phyloP scores from a whole-genome alignment of 331 rosid species.

The Acacia pycnantha region DNA sequence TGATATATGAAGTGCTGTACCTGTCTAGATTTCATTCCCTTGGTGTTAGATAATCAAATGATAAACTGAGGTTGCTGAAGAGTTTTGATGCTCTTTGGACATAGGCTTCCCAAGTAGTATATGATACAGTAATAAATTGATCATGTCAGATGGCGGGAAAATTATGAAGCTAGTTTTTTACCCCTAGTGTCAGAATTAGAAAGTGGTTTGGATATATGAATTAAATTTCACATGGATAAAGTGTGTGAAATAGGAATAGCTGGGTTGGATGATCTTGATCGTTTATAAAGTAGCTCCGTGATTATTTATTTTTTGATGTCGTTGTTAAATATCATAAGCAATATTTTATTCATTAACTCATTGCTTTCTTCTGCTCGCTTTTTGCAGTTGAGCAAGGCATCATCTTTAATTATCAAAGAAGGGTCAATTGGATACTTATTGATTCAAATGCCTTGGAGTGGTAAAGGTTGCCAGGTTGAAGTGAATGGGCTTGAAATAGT shows the following conservation, averaged over 20 bases:
- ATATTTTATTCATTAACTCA: background rate
- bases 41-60: background rate
- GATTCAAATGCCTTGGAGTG: slow-evolving; percentile 90
- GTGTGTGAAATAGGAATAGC: slow-evolving; percentile 3
- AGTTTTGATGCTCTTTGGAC: slow-evolving; percentile 6
- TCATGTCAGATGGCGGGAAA: background rate
- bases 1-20: background rate
- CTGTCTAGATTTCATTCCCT: background rate
- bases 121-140: background rate
- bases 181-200: background rate
- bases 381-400: slow-evolving; percentile 58
- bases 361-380: slow-evolving; percentile 28
- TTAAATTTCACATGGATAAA: background rate
- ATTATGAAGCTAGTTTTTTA: background rate
- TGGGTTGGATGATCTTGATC: background rate
- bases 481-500: slow-evolving; percentile 86
- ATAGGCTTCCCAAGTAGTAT: background rate
- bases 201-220: background rate
- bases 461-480: slow-evolving; percentile 81
- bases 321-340: background rate
- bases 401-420: slow-evolving; percentile 66
- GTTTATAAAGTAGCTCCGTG: background rate
- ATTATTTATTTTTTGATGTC: slow-evolving; percentile 2
- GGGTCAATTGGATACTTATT: slow-evolving; percentile 82
- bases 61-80: background rate